Base-by-base conservation (phyloP, 2,329 filamentous ascomycete genomes). In the Colletotrichum plurivorum region DNA sequence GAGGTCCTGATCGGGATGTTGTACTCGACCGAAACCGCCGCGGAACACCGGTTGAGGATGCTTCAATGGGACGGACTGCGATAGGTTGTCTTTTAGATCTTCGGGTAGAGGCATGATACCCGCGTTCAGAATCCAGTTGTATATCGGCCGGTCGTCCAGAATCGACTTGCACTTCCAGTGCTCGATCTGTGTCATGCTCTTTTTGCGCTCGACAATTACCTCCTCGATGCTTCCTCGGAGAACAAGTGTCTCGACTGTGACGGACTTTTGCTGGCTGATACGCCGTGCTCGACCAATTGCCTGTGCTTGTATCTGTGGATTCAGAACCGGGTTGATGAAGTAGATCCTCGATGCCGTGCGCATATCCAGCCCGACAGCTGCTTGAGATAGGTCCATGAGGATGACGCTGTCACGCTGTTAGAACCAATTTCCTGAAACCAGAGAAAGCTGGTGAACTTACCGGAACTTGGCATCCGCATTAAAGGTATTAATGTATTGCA, bases 371-470 rank as follows among this genome's bases (percentile, higher is more conserved):
- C 95, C 95, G 70, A 95, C 94, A 0, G 95, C 94, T 36, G 95
- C 95, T 76, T 96, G 94, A 1, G 89, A 89, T n/a, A 98, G 88
- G 75, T 97, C 94, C 92, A 98, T 97, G 1, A 98, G 85, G 2
- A 98, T 83, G 0, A 98, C 94, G 6, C 93, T 84, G 52, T 18
- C 13, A 5, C 6, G 8, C 2, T 16, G 22, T 58, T 10, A 52
- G 60, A 54, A 7, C 13, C 5, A 52, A 7, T 18, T 31, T 27
- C 16, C 45, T 7, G 48, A 2, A 13, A 5, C 18, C 13, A 27
- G 15, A n/a, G 2, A 15, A 18, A 6, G 48, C 52, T 9, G 13
- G 16, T 5, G 3, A 5, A 49, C 71, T 71, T 72, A 83, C 83
- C 87, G 88, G 63, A 95, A 90, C 8, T 87, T 86, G 0, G 86